Evolutionary conservation across 1,284 basidiomycete species (phyloP), one percentile per base, ranked within the genome.

Genomic region (Malassezia sp.): DNA sequence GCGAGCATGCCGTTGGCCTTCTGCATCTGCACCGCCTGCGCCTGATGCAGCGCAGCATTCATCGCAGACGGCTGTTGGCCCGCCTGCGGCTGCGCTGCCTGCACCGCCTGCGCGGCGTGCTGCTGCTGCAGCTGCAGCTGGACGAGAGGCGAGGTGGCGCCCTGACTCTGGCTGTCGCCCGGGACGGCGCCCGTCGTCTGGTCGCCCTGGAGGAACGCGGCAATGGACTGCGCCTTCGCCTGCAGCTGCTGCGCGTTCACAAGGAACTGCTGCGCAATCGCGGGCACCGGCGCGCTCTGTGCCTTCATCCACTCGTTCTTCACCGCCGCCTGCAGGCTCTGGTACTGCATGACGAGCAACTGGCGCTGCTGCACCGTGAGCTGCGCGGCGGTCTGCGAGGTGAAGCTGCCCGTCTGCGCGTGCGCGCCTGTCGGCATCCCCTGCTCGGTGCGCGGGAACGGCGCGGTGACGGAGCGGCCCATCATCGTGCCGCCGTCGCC

Each of bases 261-360:
- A 38, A 60, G 56, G n/a, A 58, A 58, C 24, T 60, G 58, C 42
- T 60, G 56, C 18, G 62, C 58, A 18, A 56, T 52, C 20, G 58
- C 53, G 29, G 54, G 60, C 22, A 54, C 56, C 24, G 60, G 58
- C 2, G 60, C 59, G 23, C 52, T 56, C 41, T 64, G 62, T 4
- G 62, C 62, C 42, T 64, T 61, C 49, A 62, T 56, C 59, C 60
- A 60, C 29, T 64, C 62, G 26, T 56, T 56, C 27, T 58, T 56
- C 36, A 61, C 54, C 6, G 58, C 58, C 0, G 54, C 56, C 22
- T 65, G 62, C 17, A 65, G 53, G 31, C 42, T 49, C 27, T 60
- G 59, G 53, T 56, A 61, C 42, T 64, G 62, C 31, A 54, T 53
- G 48, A 64, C 48, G 10, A 64, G 54, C 53, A 59, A 51, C 36